Evolutionary conservation across 2,329 filamentous ascomycete genomes (phyloP), one percentile per base, ranked within the genome.

Genomic region (Coniochaeta sp.): DNA sequence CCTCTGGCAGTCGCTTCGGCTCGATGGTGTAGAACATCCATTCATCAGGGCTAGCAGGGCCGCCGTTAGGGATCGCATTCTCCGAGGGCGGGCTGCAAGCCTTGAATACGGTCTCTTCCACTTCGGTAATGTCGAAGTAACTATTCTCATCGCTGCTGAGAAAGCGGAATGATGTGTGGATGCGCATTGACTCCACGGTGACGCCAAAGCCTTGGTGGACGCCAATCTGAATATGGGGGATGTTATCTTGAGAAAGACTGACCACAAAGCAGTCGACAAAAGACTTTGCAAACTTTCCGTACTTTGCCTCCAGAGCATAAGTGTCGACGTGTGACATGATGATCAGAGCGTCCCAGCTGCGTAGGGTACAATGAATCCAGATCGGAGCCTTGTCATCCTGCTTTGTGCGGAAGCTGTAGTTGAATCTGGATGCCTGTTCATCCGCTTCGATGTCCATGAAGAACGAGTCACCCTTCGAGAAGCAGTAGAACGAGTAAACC

Each of bases 51-150:
- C 24, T 52, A 6, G 47, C 4, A 4, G 24, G 22, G n/a, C 22
- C 47, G 3, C 16, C 12, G 19, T 12, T 24, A 12, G 19, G 12
- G 8, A 24, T 22, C 7, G 24, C 12, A 1, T 14, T 52, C 14
- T 2, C 47, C 9, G 47, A 14, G 11, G n/a, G 14, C 5, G 47
- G 43, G 26, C 22, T 9, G 47, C 26, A 28, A n/a, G 26, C n/a
- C 12, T 28, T 52, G 47, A 31, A 52, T 7, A 52, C 54, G 11
- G 54, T 57, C 28, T 57, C 31, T 22, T 57, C 54, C 54, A 58
- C 56, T 34, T 58, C 56, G 19, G 56, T 58, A 19, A 58, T 44
- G 36, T 58, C 24, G 12, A 58, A 36, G 56, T 58, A 44, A 17
- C 34, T 58, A 36, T 43, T 19, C 14, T 34, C 56, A 26, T 58